Evolutionary conservation across 106 monocot genomes (phyloP).

Genomic region (Dendrobium huoshanense): DNA sequence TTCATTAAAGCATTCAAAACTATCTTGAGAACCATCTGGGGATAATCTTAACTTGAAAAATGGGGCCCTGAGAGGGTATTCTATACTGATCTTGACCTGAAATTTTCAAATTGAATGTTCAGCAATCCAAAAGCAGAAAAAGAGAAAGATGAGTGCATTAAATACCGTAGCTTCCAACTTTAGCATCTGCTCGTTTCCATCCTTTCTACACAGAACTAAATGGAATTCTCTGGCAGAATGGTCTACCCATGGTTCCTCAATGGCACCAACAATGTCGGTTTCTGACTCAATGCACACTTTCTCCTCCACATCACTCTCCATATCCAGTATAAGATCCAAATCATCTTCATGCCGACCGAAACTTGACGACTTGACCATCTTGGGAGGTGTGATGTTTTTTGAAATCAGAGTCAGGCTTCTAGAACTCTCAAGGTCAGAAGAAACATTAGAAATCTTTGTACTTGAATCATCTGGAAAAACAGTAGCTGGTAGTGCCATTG

Average conservation of each 20-base stretch:
- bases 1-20: slow-evolving; percentile 58
- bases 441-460: slow-evolving; percentile 11
- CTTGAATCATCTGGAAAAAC: slow-evolving; percentile 18
- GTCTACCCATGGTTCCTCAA: slow-evolving; percentile 53
- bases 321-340: slow-evolving; percentile 58
- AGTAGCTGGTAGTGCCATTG: slow-evolving; percentile 18
- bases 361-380: slow-evolving; percentile 35
- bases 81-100: slow-evolving; percentile 78
- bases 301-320: slow-evolving; percentile 71
- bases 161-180: slow-evolving; percentile 83
- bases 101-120: slow-evolving; percentile 2
- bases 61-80: slow-evolving; percentile 91
- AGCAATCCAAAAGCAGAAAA: background rate
- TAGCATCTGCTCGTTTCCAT: slow-evolving; percentile 20
- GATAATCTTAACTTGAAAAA: slow-evolving; percentile 46
- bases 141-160: background rate
- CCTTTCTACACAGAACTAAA: slow-evolving; percentile 41
- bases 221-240: slow-evolving; percentile 44
- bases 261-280: slow-evolving; percentile 25
- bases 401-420: slow-evolving; percentile 69
- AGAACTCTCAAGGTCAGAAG: slow-evolving; percentile 38
- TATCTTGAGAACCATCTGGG: slow-evolving; percentile 19
- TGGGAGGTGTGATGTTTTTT: slow-evolving; percentile 54
- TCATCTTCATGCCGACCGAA: slow-evolving; percentile 48
- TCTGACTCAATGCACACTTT: slow-evolving; percentile 14